Conservation (phyloP, 345 rosid species). For the Pelargonium nanum region DNA sequence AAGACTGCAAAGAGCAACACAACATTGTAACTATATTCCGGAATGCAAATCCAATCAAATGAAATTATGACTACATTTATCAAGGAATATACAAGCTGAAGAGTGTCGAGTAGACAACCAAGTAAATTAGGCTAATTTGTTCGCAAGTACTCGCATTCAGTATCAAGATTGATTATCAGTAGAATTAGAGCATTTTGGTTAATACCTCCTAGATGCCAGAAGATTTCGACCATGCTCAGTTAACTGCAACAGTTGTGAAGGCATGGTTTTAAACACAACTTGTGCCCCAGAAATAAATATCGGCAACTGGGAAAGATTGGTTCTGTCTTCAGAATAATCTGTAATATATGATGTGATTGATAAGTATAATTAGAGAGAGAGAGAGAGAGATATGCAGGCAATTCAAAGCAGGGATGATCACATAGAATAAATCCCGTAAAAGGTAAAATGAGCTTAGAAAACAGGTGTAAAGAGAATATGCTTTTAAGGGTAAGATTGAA, state of each 20-base stretch:
- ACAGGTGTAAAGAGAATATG: not conserved
- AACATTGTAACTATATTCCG: not conserved
- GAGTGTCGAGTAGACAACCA: not conserved
- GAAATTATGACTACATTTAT: too few species aligned
- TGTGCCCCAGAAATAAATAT: not conserved
- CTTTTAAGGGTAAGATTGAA: not conserved
- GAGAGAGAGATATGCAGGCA: not conserved
- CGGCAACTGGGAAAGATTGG: not conserved
- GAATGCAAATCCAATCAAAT: not conserved
- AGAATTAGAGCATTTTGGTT: not conserved
- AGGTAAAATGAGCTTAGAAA: not conserved
- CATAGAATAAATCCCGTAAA: not conserved
- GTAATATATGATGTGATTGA: not conserved
- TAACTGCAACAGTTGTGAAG: slow-evolving; percentile 78
- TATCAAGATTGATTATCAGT: slow-evolving; percentile 4
- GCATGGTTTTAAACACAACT: slow-evolving; percentile 33
- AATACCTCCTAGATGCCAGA: slow-evolving; percentile 77
- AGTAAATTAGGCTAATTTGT: not conserved
- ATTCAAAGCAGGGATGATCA: not conserved
- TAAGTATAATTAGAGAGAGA: too few species aligned
- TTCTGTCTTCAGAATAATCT: not conserved
- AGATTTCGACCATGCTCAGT: slow-evolving; percentile 77
- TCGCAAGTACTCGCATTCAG: not conserved
- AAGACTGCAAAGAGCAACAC: not conserved
- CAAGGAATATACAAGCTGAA: not conserved